Percentiles rank a stretch among this genome's conserved stretches.
phyloP scores from a whole-genome alignment of 805 yeast genomes.

The Tetrapisispora namnaoensis region DNA sequence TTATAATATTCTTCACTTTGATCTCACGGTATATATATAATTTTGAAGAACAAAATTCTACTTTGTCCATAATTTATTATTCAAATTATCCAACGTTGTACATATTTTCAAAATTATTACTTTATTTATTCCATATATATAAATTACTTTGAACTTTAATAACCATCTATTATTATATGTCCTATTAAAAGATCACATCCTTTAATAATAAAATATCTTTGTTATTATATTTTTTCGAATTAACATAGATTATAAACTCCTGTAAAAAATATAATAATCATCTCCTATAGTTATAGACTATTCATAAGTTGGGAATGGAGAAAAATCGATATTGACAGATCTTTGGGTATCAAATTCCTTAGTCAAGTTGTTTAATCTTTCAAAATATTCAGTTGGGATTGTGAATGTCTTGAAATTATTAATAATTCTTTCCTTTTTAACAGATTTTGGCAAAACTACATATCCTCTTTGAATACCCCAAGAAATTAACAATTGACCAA shows the following conservation, averaged over 20 bases:
- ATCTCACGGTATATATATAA: not conserved
- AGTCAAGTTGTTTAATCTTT: conserved; percentile 26
- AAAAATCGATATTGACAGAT: conserved; percentile 21
- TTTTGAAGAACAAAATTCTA: not conserved
- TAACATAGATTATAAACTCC: no score
- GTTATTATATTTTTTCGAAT: not conserved
- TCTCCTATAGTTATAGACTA: not conserved
- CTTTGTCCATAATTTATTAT: not conserved
- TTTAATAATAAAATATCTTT: not conserved
- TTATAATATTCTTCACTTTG: conserved; percentile 2
- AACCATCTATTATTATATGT: not conserved
- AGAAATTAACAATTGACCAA: conserved; percentile 50
- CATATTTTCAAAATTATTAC: conserved; percentile 1
- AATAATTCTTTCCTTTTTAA: conserved; percentile 52
- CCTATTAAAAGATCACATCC: not conserved
- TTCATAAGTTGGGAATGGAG: conserved; percentile 11
- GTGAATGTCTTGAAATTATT: conserved; percentile 32
- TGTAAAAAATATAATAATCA: no score
- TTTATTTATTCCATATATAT: not conserved
- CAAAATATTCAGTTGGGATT: conserved; percentile 35
- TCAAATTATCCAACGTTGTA: conserved; percentile 1
- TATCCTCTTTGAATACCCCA: conserved; percentile 58
- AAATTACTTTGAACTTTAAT: not conserved
- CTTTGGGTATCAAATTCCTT: conserved; percentile 25
- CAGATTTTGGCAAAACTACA: conserved; percentile 58